phyloP scores from a whole-genome alignment of 768 basidiomycete species.

The Amanita polypyramis region DNA sequence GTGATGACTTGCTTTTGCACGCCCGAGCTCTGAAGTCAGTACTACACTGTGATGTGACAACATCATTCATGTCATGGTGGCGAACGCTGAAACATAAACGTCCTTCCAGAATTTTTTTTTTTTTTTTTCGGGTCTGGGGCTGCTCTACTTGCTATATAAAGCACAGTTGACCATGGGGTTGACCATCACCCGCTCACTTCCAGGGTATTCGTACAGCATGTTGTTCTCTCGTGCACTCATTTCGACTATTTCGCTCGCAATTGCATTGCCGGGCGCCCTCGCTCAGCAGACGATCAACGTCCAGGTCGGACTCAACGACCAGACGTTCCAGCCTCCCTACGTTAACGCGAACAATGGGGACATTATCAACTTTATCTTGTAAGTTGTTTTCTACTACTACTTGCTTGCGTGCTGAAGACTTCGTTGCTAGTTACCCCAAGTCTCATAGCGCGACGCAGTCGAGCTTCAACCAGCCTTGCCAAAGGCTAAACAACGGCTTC shows the following conservation, averaged over 20 bases:
- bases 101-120: too few relatives aligned
- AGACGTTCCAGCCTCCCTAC: neutral
- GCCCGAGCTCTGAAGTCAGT: too few relatives aligned
- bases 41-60: too few relatives aligned
- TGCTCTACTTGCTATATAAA: too few relatives aligned
- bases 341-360: neutral
- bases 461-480: constrained; percentile 29
- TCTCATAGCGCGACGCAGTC: constrained; percentile 40
- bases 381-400: constrained; percentile 18
- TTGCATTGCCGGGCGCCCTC: neutral
- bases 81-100: too few relatives aligned
- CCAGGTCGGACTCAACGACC: neutral
- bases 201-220: too few relatives aligned
- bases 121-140: too few relatives aligned
- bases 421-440: constrained; percentile 28
- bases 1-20: too few relatives aligned
- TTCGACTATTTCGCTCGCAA: neutral
- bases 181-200: too few relatives aligned
- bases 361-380: constrained; percentile 24
- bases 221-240: neutral
- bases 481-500: constrained; percentile 18
- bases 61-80: too few relatives aligned
- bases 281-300: neutral
- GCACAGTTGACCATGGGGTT: too few relatives aligned
- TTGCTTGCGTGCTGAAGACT: neutral